phyloP scores from a whole-genome alignment of 2,329 filamentous ascomycete genomes.

The Aspergillus novofumigatus region DNA sequence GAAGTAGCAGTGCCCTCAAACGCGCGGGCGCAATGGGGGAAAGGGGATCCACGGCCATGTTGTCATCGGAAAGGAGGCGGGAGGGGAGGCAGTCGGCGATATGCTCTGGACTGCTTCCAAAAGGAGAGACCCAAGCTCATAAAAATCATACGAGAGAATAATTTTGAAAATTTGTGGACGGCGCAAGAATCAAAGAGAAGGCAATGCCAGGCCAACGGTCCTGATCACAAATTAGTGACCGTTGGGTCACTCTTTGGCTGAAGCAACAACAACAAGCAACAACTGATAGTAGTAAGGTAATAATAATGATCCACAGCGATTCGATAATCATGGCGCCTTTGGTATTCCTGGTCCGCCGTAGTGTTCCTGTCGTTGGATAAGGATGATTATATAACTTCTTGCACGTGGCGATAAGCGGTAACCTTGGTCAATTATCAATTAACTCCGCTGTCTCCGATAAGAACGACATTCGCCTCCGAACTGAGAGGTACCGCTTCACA shows the following conservation, averaged over 20 bases:
- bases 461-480: neutral
- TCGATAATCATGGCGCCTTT: slow-evolving; percentile 1
- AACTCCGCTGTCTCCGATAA: slow-evolving; percentile 17
- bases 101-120: slow-evolving; percentile 33
- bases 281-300: neutral
- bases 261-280: neutral
- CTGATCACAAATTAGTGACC: neutral
- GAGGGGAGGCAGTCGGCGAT: slow-evolving; percentile 29
- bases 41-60: slow-evolving; percentile 83
- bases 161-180: neutral
- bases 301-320: neutral
- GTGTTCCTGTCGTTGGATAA: neutral
- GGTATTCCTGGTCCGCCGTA: neutral
- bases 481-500: neutral
- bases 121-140: slow-evolving; percentile 14
- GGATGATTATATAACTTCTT: neutral
- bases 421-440: slow-evolving; percentile 19
- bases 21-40: slow-evolving; percentile 87
- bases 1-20: slow-evolving; percentile 81
- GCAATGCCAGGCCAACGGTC: neutral
- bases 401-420: slow-evolving; percentile 17
- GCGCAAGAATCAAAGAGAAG: neutral
- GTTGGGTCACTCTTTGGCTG: neutral
- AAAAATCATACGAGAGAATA: slow-evolving; percentile 18
- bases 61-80: slow-evolving; percentile 45